Evolutionary conservation across 345 rosid species (phyloP).

Genomic region (Corchorus capsularis): DNA sequence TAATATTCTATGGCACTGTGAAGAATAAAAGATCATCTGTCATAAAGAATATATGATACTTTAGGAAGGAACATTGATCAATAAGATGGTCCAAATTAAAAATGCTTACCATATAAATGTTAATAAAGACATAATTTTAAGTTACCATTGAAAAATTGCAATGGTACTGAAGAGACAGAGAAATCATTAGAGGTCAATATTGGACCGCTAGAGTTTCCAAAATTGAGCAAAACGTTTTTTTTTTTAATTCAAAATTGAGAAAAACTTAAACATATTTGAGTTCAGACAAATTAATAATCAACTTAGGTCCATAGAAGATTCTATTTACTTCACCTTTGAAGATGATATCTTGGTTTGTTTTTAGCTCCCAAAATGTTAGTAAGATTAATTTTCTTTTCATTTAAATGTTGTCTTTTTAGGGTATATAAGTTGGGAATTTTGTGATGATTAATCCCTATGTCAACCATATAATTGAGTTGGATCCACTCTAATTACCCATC

Average conservation of each 20-base stretch:
- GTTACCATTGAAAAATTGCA: background rate
- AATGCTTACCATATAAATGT: background rate
- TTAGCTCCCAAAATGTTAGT: background rate
- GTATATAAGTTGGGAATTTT: background rate
- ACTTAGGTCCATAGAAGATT: background rate
- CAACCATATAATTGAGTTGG: background rate
- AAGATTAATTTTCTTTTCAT: background rate
- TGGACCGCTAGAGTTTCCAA: background rate
- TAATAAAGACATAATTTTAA: background rate
- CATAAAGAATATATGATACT: background rate
- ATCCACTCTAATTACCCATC: background rate
- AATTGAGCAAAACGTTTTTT: background rate
- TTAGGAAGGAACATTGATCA: background rate
- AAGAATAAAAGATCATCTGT: background rate
- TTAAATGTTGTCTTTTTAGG: background rate
- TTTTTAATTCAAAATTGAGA: background rate
- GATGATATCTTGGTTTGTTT: background rate
- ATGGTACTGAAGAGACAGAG: background rate
- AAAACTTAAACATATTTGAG: background rate
- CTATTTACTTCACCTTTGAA: background rate
- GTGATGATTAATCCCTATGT: background rate
- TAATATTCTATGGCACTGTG: too few species aligned
- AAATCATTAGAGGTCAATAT: background rate
- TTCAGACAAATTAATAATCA: background rate
- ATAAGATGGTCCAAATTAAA: background rate